Evolutionary conservation across 441 rosid species (phyloP), one percentile per base, ranked within the genome.

Genomic region (Erodium chrysanthum): DNA sequence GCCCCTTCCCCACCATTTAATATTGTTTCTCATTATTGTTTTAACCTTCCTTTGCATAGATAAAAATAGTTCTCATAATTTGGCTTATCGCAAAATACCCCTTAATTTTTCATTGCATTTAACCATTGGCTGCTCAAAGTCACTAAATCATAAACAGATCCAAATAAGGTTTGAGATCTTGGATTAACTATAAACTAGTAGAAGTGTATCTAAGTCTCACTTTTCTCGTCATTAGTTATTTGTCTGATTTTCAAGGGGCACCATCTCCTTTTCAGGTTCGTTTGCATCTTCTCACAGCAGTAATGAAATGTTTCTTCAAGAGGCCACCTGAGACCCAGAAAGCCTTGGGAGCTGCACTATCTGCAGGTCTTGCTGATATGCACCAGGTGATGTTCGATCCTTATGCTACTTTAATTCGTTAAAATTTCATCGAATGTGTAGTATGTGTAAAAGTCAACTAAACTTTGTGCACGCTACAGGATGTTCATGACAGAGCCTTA

Each of bases 401-500:
- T 44, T 62, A 7, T 22, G 50, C 67, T 52, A 68, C 65, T 4
- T 58, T 46, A 33, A 58, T 59, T 61, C 25, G 7, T 17, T 46
- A 31, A 37, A 15, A 14, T 46, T 46, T 37, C 42, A 37, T 37
- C 42, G 8, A 37, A 37, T 7, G 8, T 46, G 14, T 54, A 29
- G 12, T 65, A 66, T 70, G 50, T 70, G 62, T 21, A 22, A 25
- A 58, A 52, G 71, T 40, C 65, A 64, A 65, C 75, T 73, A 66
- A 79, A 68, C 46, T 33, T 62, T 66, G 2, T 42, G 64, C 71
- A 70, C 69, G 67, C 76, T 77, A 77, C 89, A 94, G 98, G 98
- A 94, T 82, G 97, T 94, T 81, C 98, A 94, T 74, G 98, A 94
- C 73, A 81, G 98, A 78, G 96, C 98, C 78, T 78, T 94, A 77